These are phyloP conservation scores for Acanthamoeba lugdunensis DNA, from an alignment of 208 protist genomes.

Conservation along the genomic window DNA sequence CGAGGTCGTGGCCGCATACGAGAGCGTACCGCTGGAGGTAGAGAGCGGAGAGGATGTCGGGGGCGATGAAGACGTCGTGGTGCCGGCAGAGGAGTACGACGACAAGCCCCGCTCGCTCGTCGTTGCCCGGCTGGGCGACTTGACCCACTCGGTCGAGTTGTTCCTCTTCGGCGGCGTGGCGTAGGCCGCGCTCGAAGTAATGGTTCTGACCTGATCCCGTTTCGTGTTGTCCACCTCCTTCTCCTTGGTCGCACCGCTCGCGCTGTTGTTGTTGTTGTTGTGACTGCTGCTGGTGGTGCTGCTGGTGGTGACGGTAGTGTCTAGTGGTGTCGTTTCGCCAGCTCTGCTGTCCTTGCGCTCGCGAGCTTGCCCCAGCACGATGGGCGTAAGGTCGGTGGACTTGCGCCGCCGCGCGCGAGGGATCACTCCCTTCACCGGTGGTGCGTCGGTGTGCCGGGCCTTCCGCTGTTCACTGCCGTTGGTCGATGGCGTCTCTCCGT, in stretches of 20 bases:
- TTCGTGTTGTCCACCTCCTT: not conserved
- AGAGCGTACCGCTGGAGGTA: not conserved
- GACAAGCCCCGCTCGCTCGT: not conserved
- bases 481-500: not conserved
- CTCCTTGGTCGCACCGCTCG: not conserved
- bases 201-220: not conserved
- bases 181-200: not conserved
- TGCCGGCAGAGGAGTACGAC: not conserved
- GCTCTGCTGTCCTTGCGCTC: not conserved
- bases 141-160: not conserved
- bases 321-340: not conserved
- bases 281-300: not conserved
- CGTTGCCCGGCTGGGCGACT: not conserved
- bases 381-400: constrained; percentile 46
- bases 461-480: not conserved
- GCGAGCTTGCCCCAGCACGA: not conserved
- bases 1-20: not conserved
- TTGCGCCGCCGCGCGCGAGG: constrained; percentile 19
- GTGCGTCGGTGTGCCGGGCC: not conserved
- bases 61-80: not conserved
- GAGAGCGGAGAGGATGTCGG: not conserved
- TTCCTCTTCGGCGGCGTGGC: not conserved
- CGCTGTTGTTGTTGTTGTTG: not conserved
- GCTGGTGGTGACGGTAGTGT: not conserved
- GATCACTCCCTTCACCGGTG: not conserved